phyloP scores from a whole-genome alignment of 164 flowering plant genomes.

The Liriodendron chinense region DNA sequence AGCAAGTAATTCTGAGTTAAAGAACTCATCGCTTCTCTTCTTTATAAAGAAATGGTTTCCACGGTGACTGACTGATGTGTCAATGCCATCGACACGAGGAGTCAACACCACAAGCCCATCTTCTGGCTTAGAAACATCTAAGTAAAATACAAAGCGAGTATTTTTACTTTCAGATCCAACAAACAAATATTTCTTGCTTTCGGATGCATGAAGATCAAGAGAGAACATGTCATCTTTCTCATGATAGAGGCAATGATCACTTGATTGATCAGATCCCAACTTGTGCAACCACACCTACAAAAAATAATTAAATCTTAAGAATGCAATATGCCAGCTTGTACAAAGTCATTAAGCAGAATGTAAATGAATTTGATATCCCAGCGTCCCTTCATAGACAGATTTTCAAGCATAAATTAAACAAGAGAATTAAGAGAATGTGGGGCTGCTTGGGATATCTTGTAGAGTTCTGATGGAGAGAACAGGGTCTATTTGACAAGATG shows the following conservation, averaged over 20 bases:
- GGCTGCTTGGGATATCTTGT: neutral
- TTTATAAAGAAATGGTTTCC: slow-evolving; percentile 45
- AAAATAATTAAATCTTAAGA: neutral
- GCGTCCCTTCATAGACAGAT: neutral
- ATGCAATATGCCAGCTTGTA: neutral
- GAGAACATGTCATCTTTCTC: slow-evolving; percentile 66
- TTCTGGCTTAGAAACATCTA: slow-evolving; percentile 62
- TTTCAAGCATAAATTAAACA: neutral
- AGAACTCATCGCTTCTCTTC: slow-evolving; percentile 39
- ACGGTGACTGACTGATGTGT: slow-evolving; percentile 81
- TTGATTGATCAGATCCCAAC: slow-evolving; percentile 27
- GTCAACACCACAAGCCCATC: slow-evolving; percentile 69
- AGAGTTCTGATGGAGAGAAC: neutral
- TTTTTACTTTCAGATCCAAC: slow-evolving; percentile 78
- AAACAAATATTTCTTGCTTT: slow-evolving; percentile 81
- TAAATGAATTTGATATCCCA: neutral
- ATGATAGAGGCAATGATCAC: slow-evolving; percentile 32
- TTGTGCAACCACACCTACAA: slow-evolving; percentile 32
- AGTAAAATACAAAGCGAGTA: slow-evolving; percentile 65
- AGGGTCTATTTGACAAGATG: neutral
- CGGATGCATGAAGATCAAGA: slow-evolving; percentile 70
- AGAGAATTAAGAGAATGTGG: neutral
- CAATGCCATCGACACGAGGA: slow-evolving; percentile 71
- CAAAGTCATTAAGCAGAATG: neutral
- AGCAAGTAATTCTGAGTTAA: slow-evolving; percentile 80